Evolutionary conservation across 768 basidiomycete genomes (phyloP).

Genomic region (Pilatotrama ljubarskyi): DNA sequence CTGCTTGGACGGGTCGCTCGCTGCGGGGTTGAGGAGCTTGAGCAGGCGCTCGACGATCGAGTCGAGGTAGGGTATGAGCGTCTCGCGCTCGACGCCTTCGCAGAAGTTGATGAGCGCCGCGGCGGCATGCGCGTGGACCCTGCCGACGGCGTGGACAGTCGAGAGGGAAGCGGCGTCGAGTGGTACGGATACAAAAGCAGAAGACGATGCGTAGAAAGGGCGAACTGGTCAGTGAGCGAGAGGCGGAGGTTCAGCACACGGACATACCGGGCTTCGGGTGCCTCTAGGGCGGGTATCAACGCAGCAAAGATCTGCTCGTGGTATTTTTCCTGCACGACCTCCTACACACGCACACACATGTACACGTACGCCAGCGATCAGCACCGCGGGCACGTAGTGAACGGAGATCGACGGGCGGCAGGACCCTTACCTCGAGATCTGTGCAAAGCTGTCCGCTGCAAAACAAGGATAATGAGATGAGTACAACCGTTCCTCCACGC

Average conservation of each 20-base stretch:
- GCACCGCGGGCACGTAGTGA: not conserved
- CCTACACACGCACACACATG: conserved; percentile 40
- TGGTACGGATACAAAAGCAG: not conserved
- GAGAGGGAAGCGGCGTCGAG: too few species aligned
- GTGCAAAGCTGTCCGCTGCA: conserved; percentile 84
- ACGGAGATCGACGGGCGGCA: not conserved
- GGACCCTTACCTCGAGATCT: conserved; percentile 68
- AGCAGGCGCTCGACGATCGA: conserved; percentile 73
- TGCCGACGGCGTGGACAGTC: too few species aligned
- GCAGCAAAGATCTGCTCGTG: conserved; percentile 68
- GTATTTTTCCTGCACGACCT: conserved; percentile 72
- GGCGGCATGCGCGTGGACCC: conserved; percentile 85
- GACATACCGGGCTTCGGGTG: conserved; percentile 67
- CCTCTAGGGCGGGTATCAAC: conserved; percentile 72
- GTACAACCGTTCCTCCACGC: too few species aligned
- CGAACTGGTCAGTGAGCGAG: too few species aligned
- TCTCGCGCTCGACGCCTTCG: conserved; percentile 76
- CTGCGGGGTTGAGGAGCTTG: conserved; percentile 58
- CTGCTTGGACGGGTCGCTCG: conserved; percentile 37
- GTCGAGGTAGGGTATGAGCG: conserved; percentile 76
- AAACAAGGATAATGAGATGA: not conserved
- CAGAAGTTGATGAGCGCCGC: conserved; percentile 91
- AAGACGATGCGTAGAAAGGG: not conserved
- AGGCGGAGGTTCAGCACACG: not conserved
- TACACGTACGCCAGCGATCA: not conserved